Percentiles rank a stretch among this genome's conserved stretches.
phyloP scores from a whole-genome alignment of 331 rosid genomes.

The Acacia concinna region DNA sequence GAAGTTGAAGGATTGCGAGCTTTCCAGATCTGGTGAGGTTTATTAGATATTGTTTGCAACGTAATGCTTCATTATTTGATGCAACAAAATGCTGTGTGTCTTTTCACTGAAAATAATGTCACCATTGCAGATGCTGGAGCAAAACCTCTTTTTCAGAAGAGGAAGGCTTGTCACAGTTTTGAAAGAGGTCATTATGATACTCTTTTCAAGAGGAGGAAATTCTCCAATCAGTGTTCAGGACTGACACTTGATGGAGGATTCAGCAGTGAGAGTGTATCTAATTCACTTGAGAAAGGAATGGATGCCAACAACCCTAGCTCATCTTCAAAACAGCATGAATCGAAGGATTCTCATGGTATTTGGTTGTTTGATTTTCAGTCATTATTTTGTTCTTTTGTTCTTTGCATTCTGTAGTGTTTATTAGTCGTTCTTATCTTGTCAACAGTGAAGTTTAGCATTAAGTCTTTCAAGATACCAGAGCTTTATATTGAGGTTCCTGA shows the following conservation, averaged over 20 bases:
- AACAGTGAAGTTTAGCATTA: constrained; percentile 83
- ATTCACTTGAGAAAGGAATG: constrained; percentile 56
- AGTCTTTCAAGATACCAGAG: constrained; percentile 89
- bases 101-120: constrained; percentile 8
- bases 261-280: constrained; percentile 81
- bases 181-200: constrained; percentile 55
- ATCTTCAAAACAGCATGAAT: constrained; percentile 44
- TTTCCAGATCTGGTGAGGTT: constrained; percentile 63
- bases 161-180: constrained; percentile 54
- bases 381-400: constrained; percentile 25
- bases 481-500: constrained; percentile 83
- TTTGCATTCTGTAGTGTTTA: constrained; percentile 34
- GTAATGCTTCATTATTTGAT: constrained; percentile 13
- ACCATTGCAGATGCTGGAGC: constrained; percentile 52
- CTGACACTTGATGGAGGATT: constrained; percentile 71
- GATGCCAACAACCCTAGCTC: constrained; percentile 41
- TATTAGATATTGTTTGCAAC: constrained; percentile 17
- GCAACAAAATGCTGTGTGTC: constrained; percentile 1
- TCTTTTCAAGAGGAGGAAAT: constrained; percentile 65
- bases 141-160: constrained; percentile 50
- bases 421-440: constrained; percentile 32
- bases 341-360: constrained; percentile 80
- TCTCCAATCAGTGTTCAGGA: constrained; percentile 49
- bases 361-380: constrained; percentile 15
- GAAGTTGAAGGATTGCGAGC: constrained; percentile 73